phyloP scores from a whole-genome alignment of 352 stramenopile genomes.

The Phytophthora syringae region DNA sequence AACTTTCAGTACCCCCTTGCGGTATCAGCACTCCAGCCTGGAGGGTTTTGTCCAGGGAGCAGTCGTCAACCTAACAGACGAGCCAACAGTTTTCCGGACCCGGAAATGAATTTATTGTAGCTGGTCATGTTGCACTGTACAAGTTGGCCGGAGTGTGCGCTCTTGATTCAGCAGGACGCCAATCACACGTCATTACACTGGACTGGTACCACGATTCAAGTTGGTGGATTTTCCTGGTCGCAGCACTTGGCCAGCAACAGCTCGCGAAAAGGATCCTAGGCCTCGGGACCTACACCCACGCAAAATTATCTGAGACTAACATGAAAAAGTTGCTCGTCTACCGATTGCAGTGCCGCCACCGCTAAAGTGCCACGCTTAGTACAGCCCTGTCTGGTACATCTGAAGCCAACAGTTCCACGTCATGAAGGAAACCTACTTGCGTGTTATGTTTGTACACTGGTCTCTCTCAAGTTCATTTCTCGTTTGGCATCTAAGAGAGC shows the following conservation, averaged over 20 bases:
- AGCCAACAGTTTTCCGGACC: too few relatives aligned
- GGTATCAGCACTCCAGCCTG: too few relatives aligned
- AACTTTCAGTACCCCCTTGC: too few relatives aligned
- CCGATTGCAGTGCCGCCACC: neutral
- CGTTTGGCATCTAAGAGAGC: conserved; percentile 9
- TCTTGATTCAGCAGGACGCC: too few relatives aligned
- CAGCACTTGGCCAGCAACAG: too few relatives aligned
- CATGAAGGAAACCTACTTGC: neutral
- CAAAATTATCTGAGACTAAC: neutral
- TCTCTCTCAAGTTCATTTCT: conserved; percentile 14
- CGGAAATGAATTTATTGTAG: too few relatives aligned
- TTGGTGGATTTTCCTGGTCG: conserved; percentile 22
- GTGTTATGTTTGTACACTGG: neutral
- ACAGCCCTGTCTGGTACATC: neutral
- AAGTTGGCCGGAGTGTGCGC: neutral
- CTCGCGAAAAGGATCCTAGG: too few relatives aligned
- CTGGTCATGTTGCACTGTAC: too few relatives aligned
- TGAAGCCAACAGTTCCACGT: conserved; percentile 27
- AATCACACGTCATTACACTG: conserved; percentile 20
- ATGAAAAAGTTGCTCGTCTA: neutral
- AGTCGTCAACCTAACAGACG: too few relatives aligned
- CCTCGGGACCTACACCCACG: conserved; percentile 16
- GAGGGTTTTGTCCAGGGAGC: too few relatives aligned
- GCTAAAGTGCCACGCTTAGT: neutral
- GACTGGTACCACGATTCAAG: conserved; percentile 20